phyloP scores from a whole-genome alignment of 176 grass and related monocot genomes.

The Oryza nivara region DNA sequence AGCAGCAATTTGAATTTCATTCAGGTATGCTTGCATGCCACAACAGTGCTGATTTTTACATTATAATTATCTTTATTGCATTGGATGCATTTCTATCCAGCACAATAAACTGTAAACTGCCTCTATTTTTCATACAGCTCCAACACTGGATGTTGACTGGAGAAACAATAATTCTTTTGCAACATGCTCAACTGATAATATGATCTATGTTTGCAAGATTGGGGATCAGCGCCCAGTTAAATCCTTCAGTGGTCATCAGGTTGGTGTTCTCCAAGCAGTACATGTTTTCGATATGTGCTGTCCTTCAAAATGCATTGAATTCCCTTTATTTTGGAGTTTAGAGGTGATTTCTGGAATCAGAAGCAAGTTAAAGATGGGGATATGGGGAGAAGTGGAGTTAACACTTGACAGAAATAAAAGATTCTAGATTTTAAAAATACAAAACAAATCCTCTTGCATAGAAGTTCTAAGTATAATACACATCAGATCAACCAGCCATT shows the following conservation, averaged over 20 bases:
- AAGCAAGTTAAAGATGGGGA: neutral
- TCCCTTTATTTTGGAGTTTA: neutral
- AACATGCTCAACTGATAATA: conserved; percentile 93
- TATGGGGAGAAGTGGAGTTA: neutral
- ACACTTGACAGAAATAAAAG: neutral
- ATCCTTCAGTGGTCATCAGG: conserved; percentile 87
- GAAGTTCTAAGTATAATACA: neutral
- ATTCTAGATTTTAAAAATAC: neutral
- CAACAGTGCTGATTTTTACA: conserved; percentile 14
- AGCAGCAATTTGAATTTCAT: conserved; percentile 97
- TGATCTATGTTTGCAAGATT: conserved; percentile 99
- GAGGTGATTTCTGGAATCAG: neutral
- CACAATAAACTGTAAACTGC: conserved; percentile 14
- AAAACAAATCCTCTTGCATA: no score
- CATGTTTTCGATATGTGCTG: conserved; percentile 17
- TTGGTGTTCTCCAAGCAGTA: conserved; percentile 30
- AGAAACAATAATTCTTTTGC: conserved; percentile 97
- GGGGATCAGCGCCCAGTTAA: conserved; percentile 80
- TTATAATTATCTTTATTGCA: neutral
- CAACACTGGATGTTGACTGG: conserved; percentile 98
- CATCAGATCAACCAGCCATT: neutral
- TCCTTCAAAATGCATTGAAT: neutral
- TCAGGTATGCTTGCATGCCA: conserved; percentile 58
- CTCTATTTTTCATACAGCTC: conserved; percentile 60
- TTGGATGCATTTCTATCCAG: conserved; percentile 6